A percentile compares a stretch with the other conserved stretches of the same genome.
Conservation (phyloP, 1,284 basidiomycete species). For the Fomitopsis betulina region DNA sequence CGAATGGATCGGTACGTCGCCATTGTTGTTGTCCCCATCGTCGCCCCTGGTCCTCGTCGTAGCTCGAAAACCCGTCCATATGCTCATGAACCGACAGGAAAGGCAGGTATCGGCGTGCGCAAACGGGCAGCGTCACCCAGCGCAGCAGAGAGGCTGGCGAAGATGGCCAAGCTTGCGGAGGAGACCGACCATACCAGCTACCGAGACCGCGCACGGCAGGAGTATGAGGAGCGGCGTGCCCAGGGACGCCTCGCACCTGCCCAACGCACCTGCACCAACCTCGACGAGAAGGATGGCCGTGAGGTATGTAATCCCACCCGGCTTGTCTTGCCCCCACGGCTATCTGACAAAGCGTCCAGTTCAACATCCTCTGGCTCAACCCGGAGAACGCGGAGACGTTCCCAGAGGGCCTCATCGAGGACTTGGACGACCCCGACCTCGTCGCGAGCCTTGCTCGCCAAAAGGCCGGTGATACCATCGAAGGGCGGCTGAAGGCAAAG, state of each 20-base stretch:
- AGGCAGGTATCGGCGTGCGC: slow-evolving; percentile 67
- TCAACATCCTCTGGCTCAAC: slow-evolving; percentile 76
- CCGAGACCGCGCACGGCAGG: slow-evolving; percentile 60
- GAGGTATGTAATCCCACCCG: slow-evolving; percentile 40
- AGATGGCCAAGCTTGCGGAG: slow-evolving; percentile 70
- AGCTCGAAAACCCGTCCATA: slow-evolving; percentile 4
- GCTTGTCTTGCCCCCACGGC: background rate
- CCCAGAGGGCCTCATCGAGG: slow-evolving; percentile 59
- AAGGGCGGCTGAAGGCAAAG: slow-evolving; percentile 53
- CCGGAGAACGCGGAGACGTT: slow-evolving; percentile 59
- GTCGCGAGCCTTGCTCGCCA: slow-evolving; percentile 18
- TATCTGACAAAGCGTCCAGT: slow-evolving; percentile 32
- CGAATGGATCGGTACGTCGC: slow-evolving; percentile 67
- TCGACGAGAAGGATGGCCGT: slow-evolving; percentile 69
- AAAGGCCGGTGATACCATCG: slow-evolving; percentile 27
- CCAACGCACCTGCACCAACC: slow-evolving; percentile 62
- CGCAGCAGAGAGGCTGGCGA: slow-evolving; percentile 57
- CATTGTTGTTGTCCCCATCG: background rate
- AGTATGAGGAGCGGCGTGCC: slow-evolving; percentile 72
- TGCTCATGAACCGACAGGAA: slow-evolving; percentile 44
- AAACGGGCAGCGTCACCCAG: slow-evolving; percentile 67
- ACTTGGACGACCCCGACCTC: slow-evolving; percentile 37
- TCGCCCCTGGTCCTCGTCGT: background rate
- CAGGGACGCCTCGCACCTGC: slow-evolving; percentile 61
- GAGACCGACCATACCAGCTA: slow-evolving; percentile 51